These are phyloP conservation scores for Arthromyces matolae DNA, from an alignment of 768 basidiomycete genomes.

Conservation along the genomic window DNA sequence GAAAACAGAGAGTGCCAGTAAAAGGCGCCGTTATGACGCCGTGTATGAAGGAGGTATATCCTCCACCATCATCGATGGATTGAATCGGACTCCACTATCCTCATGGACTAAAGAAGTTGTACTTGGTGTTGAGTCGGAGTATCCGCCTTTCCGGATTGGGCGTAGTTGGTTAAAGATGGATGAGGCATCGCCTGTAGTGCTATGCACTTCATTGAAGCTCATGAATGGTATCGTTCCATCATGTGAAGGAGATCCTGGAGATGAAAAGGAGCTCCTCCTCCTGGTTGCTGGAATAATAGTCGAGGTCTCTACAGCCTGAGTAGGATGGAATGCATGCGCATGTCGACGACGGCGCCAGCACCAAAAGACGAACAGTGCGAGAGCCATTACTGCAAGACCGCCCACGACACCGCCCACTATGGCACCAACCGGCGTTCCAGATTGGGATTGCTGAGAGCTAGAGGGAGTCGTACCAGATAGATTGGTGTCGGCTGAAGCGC, in stretches of 20 bases:
- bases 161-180: not conserved
- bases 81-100: constrained; percentile 6
- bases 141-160: not conserved
- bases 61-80: not conserved
- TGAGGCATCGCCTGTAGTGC: not conserved
- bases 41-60: not conserved
- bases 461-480: too few species aligned
- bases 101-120: not conserved
- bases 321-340: not conserved
- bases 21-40: not conserved
- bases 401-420: constrained; percentile 13
- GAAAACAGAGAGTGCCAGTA: too few species aligned
- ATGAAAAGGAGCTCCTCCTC: not conserved
- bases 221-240: not conserved
- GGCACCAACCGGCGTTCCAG: constrained; percentile 6
- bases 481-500: too few species aligned
- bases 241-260: not conserved
- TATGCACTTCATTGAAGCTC: not conserved
- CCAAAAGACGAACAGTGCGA: constrained; percentile 3
- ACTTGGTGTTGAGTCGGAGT: not conserved
- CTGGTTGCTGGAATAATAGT: not conserved
- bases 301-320: not conserved
- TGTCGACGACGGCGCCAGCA: constrained; percentile 1
- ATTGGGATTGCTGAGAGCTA: not conserved
- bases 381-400: not conserved